Evolutionary conservation across 768 basidiomycete genomes (phyloP).

Genomic region (Leccinum barrowsii): DNA sequence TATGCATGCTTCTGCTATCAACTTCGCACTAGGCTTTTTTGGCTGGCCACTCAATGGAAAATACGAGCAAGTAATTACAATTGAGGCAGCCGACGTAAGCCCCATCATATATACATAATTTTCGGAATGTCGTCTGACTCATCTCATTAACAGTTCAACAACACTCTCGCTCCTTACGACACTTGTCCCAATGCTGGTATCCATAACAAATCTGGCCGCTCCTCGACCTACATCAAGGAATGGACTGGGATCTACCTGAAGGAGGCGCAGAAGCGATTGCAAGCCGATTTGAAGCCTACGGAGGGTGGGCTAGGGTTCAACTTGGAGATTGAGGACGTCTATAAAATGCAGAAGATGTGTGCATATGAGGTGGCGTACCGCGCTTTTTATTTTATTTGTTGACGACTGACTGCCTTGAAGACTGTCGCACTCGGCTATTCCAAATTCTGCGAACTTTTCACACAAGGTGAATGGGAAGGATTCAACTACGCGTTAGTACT

Average conservation of each 20-base stretch:
- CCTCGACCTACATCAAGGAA: conserved; percentile 48
- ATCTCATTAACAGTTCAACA: conserved; percentile 54
- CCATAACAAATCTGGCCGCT: conserved; percentile 52
- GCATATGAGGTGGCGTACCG: conserved; percentile 64
- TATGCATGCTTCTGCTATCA: conserved; percentile 63
- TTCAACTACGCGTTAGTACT: conserved; percentile 76
- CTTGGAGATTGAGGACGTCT: conserved; percentile 65
- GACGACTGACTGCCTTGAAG: conserved; percentile 33
- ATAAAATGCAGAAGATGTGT: conserved; percentile 77
- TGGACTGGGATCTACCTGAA: conserved; percentile 76
- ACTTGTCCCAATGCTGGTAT: conserved; percentile 68
- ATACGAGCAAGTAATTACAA: conserved; percentile 75
- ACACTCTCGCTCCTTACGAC: conserved; percentile 81
- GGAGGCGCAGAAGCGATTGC: conserved; percentile 59
- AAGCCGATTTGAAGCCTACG: conserved; percentile 40
- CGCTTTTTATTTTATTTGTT: not conserved
- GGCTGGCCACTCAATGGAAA: conserved; percentile 68
- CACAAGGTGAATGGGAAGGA: conserved; percentile 89
- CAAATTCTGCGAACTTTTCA: conserved; percentile 88
- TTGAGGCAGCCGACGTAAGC: conserved; percentile 59
- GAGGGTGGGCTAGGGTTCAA: conserved; percentile 44
- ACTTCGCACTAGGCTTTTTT: conserved; percentile 74
- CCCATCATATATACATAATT: conserved; percentile 13
- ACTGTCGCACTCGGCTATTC: conserved; percentile 92
- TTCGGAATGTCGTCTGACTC: not conserved